Evolutionary conservation across 106 monocot species (phyloP).

Genomic region (Iris macrosiphon): DNA sequence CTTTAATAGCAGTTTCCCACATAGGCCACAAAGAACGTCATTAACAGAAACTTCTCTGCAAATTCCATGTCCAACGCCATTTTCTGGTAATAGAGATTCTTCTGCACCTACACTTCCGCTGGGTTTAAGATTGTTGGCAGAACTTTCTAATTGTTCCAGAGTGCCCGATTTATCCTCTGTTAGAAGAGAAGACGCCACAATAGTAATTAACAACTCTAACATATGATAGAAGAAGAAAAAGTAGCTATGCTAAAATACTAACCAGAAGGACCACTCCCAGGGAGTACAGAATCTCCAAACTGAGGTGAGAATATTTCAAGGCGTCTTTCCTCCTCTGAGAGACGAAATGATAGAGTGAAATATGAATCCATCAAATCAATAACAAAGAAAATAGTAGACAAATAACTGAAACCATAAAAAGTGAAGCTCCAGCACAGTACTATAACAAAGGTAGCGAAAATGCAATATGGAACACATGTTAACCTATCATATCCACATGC

Average conservation of each 20-base stretch:
- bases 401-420: no score
- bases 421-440: no score
- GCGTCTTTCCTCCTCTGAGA: conserved; percentile 54
- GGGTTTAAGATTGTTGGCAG: conserved; percentile 2
- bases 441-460: no score
- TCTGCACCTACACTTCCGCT: not conserved
- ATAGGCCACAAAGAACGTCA: conserved; percentile 13
- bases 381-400: no score
- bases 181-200: not conserved
- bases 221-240: not conserved
- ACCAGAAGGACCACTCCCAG: not conserved
- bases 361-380: not conserved
- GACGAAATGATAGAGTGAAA: not conserved
- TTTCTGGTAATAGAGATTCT: conserved; percentile 2
- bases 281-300: conserved; percentile 10
- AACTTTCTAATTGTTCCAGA: not conserved
- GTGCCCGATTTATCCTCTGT: not conserved
- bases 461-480: no score
- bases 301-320: conserved; percentile 42
- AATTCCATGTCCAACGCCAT: not conserved
- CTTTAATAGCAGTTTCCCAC: conserved; percentile 13
- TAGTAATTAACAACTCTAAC: not conserved
- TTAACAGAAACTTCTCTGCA: conserved; percentile 1
- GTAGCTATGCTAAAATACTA: no score
- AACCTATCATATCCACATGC: no score